phyloP scores from a whole-genome alignment of 495 filamentous ascomycete genomes.

The Hyaloscypha hepaticicola region DNA sequence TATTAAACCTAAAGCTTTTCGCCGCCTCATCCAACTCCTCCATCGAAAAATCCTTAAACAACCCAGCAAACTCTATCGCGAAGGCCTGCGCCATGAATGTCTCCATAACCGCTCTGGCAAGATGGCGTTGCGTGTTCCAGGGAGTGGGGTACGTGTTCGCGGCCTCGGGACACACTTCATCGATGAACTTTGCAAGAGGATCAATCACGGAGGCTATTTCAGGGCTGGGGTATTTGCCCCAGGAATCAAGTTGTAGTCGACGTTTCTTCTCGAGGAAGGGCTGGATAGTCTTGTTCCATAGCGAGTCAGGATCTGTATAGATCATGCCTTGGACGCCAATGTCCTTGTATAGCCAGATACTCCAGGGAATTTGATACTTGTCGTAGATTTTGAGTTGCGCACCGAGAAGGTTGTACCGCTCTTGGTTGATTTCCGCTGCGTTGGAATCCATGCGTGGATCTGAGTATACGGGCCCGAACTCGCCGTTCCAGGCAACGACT shows the following conservation, averaged over 20 bases:
- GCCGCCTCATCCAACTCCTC: constrained; percentile 58
- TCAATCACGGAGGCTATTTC: constrained; percentile 38
- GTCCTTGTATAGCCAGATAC: constrained; percentile 68
- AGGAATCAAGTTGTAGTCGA: constrained; percentile 52
- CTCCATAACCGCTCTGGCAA: constrained; percentile 51
- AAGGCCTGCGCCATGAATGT: constrained; percentile 52
- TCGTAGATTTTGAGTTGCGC: constrained; percentile 60
- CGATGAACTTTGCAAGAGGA: constrained; percentile 48
- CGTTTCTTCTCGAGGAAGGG: constrained; percentile 59
- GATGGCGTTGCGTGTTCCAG: constrained; percentile 57
- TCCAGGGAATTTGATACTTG: constrained; percentile 57
- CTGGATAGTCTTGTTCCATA: constrained; percentile 51
- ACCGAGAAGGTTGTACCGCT: constrained; percentile 54
- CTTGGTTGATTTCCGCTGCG: constrained; percentile 46
- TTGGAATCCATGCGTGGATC: constrained; percentile 39
- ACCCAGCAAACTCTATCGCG: constrained; percentile 55
- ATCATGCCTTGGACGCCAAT: constrained; percentile 66
- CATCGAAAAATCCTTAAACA: constrained; percentile 52
- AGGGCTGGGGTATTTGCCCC: constrained; percentile 65
- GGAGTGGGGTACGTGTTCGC: constrained; percentile 49
- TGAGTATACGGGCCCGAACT: constrained; percentile 65
- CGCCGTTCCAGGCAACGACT: constrained; percentile 64
- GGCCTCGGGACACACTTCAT: constrained; percentile 48
- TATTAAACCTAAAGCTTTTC: constrained; percentile 54
- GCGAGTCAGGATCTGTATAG: constrained; percentile 45